Conservation (phyloP, 495 filamentous ascomycete genomes). For the Chaetomium tenue region DNA sequence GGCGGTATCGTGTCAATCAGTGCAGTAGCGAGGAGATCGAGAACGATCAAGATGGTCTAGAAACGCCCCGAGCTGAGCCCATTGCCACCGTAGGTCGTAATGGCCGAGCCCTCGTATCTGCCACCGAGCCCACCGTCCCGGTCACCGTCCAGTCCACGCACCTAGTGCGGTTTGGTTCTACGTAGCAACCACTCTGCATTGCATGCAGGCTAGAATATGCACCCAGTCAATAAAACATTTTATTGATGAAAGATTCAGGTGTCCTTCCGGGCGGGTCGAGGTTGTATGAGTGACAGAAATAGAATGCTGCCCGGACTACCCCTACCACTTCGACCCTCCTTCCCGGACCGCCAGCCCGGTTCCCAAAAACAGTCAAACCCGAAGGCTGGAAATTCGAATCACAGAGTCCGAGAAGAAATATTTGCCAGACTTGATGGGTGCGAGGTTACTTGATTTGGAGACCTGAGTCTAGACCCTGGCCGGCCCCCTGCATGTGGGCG, state of each 20-base stretch:
- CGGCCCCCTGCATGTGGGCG: no score
- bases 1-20: not conserved
- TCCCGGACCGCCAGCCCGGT: not conserved
- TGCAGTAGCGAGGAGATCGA: conserved; percentile 12
- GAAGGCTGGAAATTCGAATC: not conserved
- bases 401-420: not conserved
- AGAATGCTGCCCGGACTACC: not conserved
- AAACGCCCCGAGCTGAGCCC: not conserved
- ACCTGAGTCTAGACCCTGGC: no score
- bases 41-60: not conserved
- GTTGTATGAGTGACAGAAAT: not conserved
- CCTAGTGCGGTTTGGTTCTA: not conserved
- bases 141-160: not conserved
- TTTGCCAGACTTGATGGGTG: not conserved
- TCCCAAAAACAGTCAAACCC: not conserved
- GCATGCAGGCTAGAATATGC: conserved; percentile 4
- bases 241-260: not conserved
- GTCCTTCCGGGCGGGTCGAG: not conserved
- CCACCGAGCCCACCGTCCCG: not conserved
- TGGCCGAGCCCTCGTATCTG: not conserved
- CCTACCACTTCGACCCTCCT: not conserved
- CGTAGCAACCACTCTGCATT: not conserved
- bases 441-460: not conserved
- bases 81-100: not conserved
- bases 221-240: not conserved